Evolutionary conservation across 2,329 filamentous ascomycete species (phyloP), one percentile per base, ranked within the genome.

Genomic region (Orbilia ellipsospora): DNA sequence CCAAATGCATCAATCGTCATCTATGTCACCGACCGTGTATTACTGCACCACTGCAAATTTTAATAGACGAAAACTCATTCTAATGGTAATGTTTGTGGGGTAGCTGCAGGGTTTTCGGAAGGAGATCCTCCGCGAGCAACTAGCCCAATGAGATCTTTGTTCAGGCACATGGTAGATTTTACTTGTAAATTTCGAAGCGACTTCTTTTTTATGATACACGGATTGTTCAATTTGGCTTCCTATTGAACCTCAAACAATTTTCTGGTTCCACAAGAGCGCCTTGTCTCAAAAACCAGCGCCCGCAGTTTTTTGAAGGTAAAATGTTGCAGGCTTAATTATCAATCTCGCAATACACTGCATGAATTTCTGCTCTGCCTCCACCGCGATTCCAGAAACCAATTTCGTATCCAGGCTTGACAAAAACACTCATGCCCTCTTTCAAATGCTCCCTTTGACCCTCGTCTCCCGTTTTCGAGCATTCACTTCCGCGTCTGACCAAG

Each of bases 381-480:
- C 65, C 65, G 8, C 56, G 48, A 45, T 69, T 69, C 65, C 65
- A 69, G 23, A 69, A 69, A 1, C 65, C 65, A 56, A 69, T 61
- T 48, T 69, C 65, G 36, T 40, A 69, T 12, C 65, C 65, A 31
- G 65, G 65, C 42, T 69, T 69, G 15, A 69, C 65, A 13, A 69
- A 69, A n/a, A 69, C 65, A 15, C 55, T 55, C 65, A 55, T 69
- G 15, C 65, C 65, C n/a, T 69, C 65, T 15, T 52, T 69, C 18
- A 69, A 36, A 15, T 62, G 56, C 36, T 69, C 65, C 40, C 45
- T 61, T 31, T 69, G 65, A 4, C 65, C 65, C 18, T 62, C 65
- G 18, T 69, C 65, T 7, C 65, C 65, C 2, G 65, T 69, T 60
- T 57, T 69, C 4, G 65, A 69, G 42, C 65, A 69, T 20, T 69